Conservation (phyloP, 179 eudicot genomes). For the Spinacia oleracea region DNA sequence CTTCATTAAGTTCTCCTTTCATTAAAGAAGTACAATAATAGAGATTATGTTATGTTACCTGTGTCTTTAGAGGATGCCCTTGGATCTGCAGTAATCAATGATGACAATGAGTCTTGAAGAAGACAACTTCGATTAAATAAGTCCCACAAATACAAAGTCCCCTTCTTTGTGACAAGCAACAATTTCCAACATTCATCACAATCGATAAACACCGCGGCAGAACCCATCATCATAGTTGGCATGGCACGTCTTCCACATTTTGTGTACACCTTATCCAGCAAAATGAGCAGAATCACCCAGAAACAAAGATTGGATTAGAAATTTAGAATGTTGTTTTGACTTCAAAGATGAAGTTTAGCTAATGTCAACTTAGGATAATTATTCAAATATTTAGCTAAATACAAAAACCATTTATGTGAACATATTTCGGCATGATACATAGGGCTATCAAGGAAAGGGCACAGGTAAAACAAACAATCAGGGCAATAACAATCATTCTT, state of each 20-base stretch:
- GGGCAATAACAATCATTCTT: no score
- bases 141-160: constrained; percentile 84
- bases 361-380: background rate
- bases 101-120: constrained; percentile 79
- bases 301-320: constrained; percentile 12
- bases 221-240: constrained; percentile 95
- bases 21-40: background rate
- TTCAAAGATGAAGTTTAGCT: background rate
- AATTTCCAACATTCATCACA: constrained; percentile 94
- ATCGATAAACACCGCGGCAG: constrained; percentile 82
- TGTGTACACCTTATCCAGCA: constrained; percentile 70
- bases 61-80: constrained; percentile 62
- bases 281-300: constrained; percentile 19
- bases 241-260: constrained; percentile 94
- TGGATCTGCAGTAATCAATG: constrained; percentile 60
- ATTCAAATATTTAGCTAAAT: background rate
- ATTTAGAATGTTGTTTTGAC: background rate
- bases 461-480: background rate
- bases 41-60: constrained; percentile 42
- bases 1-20: constrained; percentile 10
- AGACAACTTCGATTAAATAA: constrained; percentile 73
- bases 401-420: constrained; percentile 1
- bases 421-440: background rate
- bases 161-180: constrained; percentile 91
- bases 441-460: background rate